A percentile compares a stretch with the other conserved stretches of the same genome.
Evolutionary conservation across 495 filamentous ascomycete genomes (phyloP).

Genomic region (Thermothielavioides terrestris): DNA sequence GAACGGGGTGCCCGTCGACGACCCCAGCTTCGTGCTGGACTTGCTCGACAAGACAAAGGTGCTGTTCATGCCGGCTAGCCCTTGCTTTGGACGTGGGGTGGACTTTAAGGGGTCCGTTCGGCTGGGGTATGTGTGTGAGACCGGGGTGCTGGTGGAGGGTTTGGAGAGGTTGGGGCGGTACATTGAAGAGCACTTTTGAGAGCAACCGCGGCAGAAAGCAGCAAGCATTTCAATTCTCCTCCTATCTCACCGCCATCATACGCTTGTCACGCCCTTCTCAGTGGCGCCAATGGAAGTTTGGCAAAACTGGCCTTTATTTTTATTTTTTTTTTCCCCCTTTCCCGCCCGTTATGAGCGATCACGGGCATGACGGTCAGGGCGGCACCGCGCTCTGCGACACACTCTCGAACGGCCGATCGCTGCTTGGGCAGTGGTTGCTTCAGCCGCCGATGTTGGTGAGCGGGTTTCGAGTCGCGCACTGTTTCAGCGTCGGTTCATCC

Average conservation of each 20-base stretch:
- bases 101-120: conserved; percentile 75
- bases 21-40: conserved; percentile 61
- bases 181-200: conserved; percentile 35
- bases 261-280: too few species aligned
- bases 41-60: conserved; percentile 63
- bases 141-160: conserved; percentile 58
- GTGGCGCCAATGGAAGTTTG: not conserved
- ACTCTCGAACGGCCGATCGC: not conserved
- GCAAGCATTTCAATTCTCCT: too few species aligned
- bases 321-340: too few species aligned
- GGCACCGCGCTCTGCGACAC: not conserved
- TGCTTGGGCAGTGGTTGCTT: not conserved
- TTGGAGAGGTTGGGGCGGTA: conserved; percentile 54
- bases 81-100: conserved; percentile 60
- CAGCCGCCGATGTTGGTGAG: not conserved
- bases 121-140: conserved; percentile 71
- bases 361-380: too few species aligned
- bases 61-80: conserved; percentile 68
- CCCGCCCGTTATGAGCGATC: too few species aligned
- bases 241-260: too few species aligned
- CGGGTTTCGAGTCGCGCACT: not conserved
- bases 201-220: not conserved
- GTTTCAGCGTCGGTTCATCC: not conserved
- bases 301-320: not conserved
- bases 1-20: conserved; percentile 59